Evolutionary conservation across 2,329 filamentous ascomycete species (phyloP), one percentile per base, ranked within the genome.

Genomic region (Neophaeococcomyces mojaviensis): DNA sequence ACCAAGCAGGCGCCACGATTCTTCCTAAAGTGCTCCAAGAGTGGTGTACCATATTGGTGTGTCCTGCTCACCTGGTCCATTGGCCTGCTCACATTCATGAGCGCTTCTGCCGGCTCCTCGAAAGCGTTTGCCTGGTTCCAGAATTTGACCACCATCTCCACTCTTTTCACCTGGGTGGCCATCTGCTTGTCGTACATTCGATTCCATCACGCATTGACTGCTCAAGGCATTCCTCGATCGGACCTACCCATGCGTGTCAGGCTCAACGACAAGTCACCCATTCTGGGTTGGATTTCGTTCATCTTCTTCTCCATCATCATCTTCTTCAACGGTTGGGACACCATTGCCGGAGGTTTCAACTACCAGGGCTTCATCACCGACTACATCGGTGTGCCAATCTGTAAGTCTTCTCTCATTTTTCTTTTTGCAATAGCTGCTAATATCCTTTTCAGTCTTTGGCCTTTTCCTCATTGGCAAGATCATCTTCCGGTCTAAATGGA

Each of bases 91-190:
- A 79, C 82, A 1, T 90, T 86, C 66, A 68, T 88, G 35, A 81
- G 86, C 58, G 71, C 87, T 13, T 79, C 75, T 4, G 71, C 74
- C 39, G 73, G 72, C 46, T 74, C 79, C 0, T 76, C 82, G 18
- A 77, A 77, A 18, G 84, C 87, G 1, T 71, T 88, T 54, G 74
- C 73, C 46, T 88, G 84, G 83, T 79, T 88, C 53, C 75, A 84
- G 34, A 81, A 78, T 42, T 65, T 86, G 54, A 71, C 64, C 3
- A 60, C 63, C 47, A 58, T 58, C 40, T 58, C 48, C n/a, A 48
- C 32, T 12, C 47, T 86, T 16, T 78, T 86, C 64, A 82, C 82
- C 59, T 88, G 82, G 64, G 73, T 74, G 31, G 76, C 78, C 54
- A 84, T 86, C 62, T 79, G 77, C 60, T 70, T 80, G 26, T 80